Base-by-base conservation (phyloP, 352 stramenopile genomes). In the Phytopythium vexans region DNA sequence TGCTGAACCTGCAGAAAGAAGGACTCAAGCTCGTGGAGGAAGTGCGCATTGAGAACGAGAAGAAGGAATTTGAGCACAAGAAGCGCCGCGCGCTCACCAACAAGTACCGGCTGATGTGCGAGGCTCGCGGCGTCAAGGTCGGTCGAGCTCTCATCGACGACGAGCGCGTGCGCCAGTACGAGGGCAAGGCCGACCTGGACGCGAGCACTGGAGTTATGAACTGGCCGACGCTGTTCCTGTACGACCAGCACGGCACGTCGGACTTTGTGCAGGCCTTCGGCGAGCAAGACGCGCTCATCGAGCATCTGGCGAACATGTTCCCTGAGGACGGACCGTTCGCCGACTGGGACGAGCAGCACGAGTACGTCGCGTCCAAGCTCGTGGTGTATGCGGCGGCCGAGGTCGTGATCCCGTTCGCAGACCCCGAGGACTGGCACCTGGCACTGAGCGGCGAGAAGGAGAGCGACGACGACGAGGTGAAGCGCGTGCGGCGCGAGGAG, bases 241-340 rank as follows among this genome's bases (percentile, higher is more conserved):
- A 95, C 56, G 77, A 93, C 47, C 77, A 95, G 62, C 73, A 93
- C 60, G 80, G 82, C 54, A 88, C 82, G 56, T 89, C 80, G 11
- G 86, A 95, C 61, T 93, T 94, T 63, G 80, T 93, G 41, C 68
- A 94, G 63, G 64, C 66, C 16, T 86, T 95, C 54, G 80, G 80
- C 21, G 86, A 95, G 59, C 67, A 90, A 36, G 86, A 95, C 60
- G 54, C 70, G 36, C 68, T 94, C 40, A 88, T 94, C 42, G 83
- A 94, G 57, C 86, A 95, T 64, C 56, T 95, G 51, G 86, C 83
- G 56, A 94, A 94, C 64, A 94, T 94, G 83, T 95, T 95, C 64
- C 86, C 86, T 0, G 86, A 95, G 49, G 82, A 92, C 41, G 86
- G 86, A 0, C 82, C 86, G 45, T 91, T 82, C 58, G 86, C 79